phyloP scores from a whole-genome alignment of 495 filamentous ascomycete genomes.

The Aspergillus hancockii region DNA sequence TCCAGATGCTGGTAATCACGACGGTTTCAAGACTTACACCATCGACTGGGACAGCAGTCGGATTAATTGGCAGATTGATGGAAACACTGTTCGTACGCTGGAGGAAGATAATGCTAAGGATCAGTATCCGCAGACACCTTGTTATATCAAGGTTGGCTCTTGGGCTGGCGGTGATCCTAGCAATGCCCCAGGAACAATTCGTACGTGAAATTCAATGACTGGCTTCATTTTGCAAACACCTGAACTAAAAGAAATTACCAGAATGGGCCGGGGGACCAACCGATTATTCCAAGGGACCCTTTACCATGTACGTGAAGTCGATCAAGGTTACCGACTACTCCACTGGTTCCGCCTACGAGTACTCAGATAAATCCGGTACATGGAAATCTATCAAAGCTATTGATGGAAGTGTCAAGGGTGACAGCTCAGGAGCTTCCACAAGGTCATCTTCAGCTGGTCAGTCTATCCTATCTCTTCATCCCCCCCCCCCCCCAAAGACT shows the following conservation, averaged over 20 bases:
- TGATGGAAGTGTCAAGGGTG: conserved; percentile 66
- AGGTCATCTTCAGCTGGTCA: neutral
- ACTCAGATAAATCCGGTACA: conserved; percentile 71
- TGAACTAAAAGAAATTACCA: conserved; percentile 29
- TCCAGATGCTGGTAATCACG: conserved; percentile 49
- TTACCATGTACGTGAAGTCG: conserved; percentile 78
- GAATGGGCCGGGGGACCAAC: conserved; percentile 84
- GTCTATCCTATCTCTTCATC: no score
- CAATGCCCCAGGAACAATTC: conserved; percentile 65
- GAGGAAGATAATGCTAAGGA: conserved; percentile 63
- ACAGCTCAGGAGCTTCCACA: conserved; percentile 18
- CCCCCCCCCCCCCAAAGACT: no score
- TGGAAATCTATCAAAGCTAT: conserved; percentile 79
- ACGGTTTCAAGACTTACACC: conserved; percentile 81
- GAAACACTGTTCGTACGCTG: conserved; percentile 64
- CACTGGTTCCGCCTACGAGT: conserved; percentile 78
- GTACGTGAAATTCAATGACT: conserved; percentile 36
- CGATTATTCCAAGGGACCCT: conserved; percentile 78
- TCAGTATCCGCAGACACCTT: conserved; percentile 82
- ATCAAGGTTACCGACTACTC: conserved; percentile 86
- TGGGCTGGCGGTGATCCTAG: conserved; percentile 83
- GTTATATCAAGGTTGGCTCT: conserved; percentile 77
- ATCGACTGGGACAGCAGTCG: conserved; percentile 74
- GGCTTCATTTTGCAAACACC: neutral
- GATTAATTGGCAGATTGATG: conserved; percentile 76